Conservation (phyloP, 2,329 filamentous ascomycete genomes). For the Kalmusia sp. region DNA sequence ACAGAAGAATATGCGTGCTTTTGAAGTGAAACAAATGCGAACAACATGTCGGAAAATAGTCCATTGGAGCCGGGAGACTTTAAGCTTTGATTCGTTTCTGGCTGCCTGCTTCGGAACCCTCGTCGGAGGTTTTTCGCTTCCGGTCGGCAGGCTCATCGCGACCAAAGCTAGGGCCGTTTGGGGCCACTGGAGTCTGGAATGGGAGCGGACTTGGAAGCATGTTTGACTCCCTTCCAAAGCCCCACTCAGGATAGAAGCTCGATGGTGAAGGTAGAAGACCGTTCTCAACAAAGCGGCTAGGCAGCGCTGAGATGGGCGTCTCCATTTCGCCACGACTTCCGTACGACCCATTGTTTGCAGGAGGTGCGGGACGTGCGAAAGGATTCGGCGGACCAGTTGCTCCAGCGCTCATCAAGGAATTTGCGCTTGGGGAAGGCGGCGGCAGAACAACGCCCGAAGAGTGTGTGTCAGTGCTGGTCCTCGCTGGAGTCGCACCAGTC, state of each 20-base stretch:
- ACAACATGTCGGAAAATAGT: not conserved
- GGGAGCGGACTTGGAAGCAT: slow-evolving; percentile 92
- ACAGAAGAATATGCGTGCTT: slow-evolving; percentile 11
- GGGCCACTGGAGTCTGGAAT: slow-evolving; percentile 79
- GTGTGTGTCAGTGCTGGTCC: slow-evolving; percentile 60
- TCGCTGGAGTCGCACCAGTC: slow-evolving; percentile 64
- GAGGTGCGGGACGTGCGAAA: slow-evolving; percentile 85
- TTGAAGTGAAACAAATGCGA: slow-evolving; percentile 7
- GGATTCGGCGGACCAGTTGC: slow-evolving; percentile 93
- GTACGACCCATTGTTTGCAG: slow-evolving; percentile 61
- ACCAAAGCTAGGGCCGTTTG: slow-evolving; percentile 52
- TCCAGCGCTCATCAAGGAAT: slow-evolving; percentile 85
- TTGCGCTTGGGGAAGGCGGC: slow-evolving; percentile 89
- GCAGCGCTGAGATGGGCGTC: slow-evolving; percentile 92
- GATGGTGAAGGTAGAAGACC: slow-evolving; percentile 90
- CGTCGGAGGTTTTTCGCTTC: slow-evolving; percentile 50
- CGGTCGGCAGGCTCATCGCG: slow-evolving; percentile 50
- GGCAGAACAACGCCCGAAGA: slow-evolving; percentile 80
- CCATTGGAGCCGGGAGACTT: too few relatives aligned
- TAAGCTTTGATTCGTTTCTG: slow-evolving; percentile 48
- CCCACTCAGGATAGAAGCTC: slow-evolving; percentile 92
- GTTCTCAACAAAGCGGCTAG: slow-evolving; percentile 87
- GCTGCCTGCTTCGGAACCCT: slow-evolving; percentile 43
- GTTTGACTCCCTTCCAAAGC: slow-evolving; percentile 78
- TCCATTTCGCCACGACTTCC: slow-evolving; percentile 57